These are phyloP conservation scores for Penicillium paneum DNA, from an alignment of 2,329 filamentous ascomycete genomes.

Conservation along the genomic window DNA sequence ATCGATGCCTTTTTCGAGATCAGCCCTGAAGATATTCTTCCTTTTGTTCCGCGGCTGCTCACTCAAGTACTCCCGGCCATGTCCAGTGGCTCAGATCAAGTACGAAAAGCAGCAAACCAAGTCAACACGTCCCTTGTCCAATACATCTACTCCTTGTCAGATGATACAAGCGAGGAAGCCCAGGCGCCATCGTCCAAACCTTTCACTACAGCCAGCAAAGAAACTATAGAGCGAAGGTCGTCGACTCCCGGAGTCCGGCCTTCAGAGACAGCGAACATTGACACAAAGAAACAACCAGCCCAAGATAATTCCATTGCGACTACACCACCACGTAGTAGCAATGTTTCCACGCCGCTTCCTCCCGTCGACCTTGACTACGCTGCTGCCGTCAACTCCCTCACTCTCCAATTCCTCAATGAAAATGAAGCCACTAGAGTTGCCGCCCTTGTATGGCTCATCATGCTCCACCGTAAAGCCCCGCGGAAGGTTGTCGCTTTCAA, in stretches of 20 bases:
- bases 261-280: conserved; percentile 28
- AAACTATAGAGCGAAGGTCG: conserved; percentile 41
- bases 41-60: conserved; percentile 87
- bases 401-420: conserved; percentile 90
- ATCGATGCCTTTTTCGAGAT: conserved; percentile 96
- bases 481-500: conserved; percentile 92
- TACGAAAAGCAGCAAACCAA: conserved; percentile 79
- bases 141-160: conserved; percentile 86
- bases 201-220: conserved; percentile 37
- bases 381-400: conserved; percentile 88
- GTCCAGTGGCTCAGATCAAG: conserved; percentile 84
- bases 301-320: conserved; percentile 34
- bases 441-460: conserved; percentile 92
- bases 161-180: conserved; percentile 55
- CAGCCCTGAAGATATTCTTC: conserved; percentile 91
- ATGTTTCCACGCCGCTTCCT: conserved; percentile 46
- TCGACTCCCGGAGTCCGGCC: conserved; percentile 37
- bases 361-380: conserved; percentile 83
- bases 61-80: conserved; percentile 91
- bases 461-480: conserved; percentile 94
- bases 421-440: conserved; percentile 94
- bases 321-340: conserved; percentile 48
- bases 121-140: conserved; percentile 91
- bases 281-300: conserved; percentile 31
- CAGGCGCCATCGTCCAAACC: conserved; percentile 37